Percentiles rank a stretch among this genome's conserved stretches.
Conservation (phyloP, 345 rosid species). For the Camelina neglecta region DNA sequence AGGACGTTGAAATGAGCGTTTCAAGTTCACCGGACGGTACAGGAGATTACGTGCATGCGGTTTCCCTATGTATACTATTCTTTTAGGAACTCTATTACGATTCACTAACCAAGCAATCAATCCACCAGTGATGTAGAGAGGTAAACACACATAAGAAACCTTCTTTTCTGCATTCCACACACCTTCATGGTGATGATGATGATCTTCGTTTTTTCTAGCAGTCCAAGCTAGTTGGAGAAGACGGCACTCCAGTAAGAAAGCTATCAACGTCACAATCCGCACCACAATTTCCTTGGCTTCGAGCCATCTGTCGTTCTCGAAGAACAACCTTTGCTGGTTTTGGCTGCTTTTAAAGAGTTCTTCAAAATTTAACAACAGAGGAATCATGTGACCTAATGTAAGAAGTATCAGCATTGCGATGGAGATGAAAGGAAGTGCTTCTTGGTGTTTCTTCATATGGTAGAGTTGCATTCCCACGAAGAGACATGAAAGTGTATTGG, state of each 20-base stretch:
- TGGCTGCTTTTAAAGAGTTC: constrained; percentile 58
- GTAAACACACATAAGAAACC: constrained; percentile 59
- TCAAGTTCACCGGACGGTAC: constrained; percentile 18
- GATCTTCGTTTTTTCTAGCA: constrained; percentile 53
- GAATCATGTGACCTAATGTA: constrained; percentile 80
- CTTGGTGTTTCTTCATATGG: constrained; percentile 74
- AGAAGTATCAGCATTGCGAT: constrained; percentile 65
- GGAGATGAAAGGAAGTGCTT: constrained; percentile 72
- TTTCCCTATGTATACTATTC: constrained; percentile 34
- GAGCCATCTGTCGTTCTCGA: constrained; percentile 78
- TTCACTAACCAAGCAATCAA: constrained; percentile 67
- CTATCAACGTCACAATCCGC: constrained; percentile 78
- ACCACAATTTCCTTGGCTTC: constrained; percentile 85
- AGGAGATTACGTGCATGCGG: constrained; percentile 12
- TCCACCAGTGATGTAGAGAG: constrained; percentile 67
- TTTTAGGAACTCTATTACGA: constrained; percentile 40
- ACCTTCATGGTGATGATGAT: constrained; percentile 33
- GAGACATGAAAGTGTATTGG: constrained; percentile 73
- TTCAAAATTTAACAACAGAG: constrained; percentile 77
- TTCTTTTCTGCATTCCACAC: constrained; percentile 73
- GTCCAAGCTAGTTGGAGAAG: constrained; percentile 83
- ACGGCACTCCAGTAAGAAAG: constrained; percentile 79
- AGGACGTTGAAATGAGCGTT: constrained; percentile 48
- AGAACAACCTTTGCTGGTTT: constrained; percentile 60
- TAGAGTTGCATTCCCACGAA: constrained; percentile 75